Evolutionary conservation across 2,329 filamentous ascomycete genomes (phyloP), one percentile per base, ranked within the genome.

Genomic region (Penicillium sp.): DNA sequence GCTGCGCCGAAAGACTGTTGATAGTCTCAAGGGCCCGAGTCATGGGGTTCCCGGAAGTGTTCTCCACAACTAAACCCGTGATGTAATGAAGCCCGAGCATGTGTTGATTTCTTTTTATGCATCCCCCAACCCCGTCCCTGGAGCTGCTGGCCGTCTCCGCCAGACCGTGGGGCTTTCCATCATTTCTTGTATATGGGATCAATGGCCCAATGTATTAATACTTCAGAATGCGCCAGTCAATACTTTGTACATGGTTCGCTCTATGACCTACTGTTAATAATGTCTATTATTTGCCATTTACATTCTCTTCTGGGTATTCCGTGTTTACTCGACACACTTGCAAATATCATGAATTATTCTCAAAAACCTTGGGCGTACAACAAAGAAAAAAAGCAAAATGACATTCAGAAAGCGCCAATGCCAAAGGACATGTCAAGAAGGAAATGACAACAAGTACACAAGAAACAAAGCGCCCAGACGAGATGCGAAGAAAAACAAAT

Each of bases 1-100:
- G 17, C 64, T 76, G 43, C 73, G 73, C 45, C 70, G 72, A 54
- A 76, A 74, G 61, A 75, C 75, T 19, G 66, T 73, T 19, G 74
- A 76, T 35, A 68, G 68, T 41, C 64, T 75, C 15, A 75, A 71
- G 55, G 67, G 70, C 21, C 67, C 70, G 19, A 74, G 70, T 38
- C 75, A 77, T 54, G 71, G 73, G 5, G 72, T 77, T 31, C 69
- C 73, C 35, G 71, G 74, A 54, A 76, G 73, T 60, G 75, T 77
- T 47, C 68, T 75, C n/a, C 75, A 76, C 61, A 70, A 71, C 38
- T 67, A 50, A 67, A 57, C 31, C 42, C 38, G n/a, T 55, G 52
- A 62, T 60, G 58, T 62, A 55, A 48, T 53, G 52, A 56, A 54
- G 13, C 29, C 40, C 15, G 40, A 52, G 54, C 33, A 59, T 54